A percentile compares a stretch with the other conserved stretches of the same genome.
phyloP scores from a whole-genome alignment of 768 basidiomycete genomes.

The Tulasnella calospora region DNA sequence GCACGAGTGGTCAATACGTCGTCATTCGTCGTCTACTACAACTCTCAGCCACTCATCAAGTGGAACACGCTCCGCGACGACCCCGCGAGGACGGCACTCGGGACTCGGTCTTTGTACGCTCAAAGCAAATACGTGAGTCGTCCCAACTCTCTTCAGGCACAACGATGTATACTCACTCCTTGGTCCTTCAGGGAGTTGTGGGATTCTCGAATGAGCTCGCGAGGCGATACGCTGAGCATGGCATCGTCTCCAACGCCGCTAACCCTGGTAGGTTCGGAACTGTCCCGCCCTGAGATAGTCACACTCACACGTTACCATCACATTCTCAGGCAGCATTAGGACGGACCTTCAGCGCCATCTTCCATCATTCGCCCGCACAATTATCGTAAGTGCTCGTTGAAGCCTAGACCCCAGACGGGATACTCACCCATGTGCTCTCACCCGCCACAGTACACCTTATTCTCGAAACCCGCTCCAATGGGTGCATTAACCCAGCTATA shows the following conservation, averaged over 20 bases:
- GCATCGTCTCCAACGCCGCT: slow-evolving; percentile 16
- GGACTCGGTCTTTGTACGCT: neutral
- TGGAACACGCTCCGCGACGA: slow-evolving; percentile 8
- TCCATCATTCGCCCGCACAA: neutral
- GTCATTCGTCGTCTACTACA: slow-evolving; percentile 10
- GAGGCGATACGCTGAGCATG: slow-evolving; percentile 24
- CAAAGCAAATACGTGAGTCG: slow-evolving; percentile 16
- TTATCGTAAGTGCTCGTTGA: neutral
- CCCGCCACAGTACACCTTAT: neutral
- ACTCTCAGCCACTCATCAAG: neutral
- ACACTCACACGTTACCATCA: neutral
- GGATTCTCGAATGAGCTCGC: slow-evolving; percentile 27
- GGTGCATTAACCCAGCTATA: slow-evolving; percentile 19
- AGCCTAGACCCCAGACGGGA: too few species aligned
- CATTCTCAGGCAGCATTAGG: slow-evolving; percentile 8
- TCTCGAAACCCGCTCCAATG: slow-evolving; percentile 12
- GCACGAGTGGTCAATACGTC: slow-evolving; percentile 17
- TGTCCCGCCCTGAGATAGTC: neutral
- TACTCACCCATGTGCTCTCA: neutral
- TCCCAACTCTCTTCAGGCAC: neutral
- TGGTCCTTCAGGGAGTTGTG: slow-evolving; percentile 9
- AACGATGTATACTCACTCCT: neutral
- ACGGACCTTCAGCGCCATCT: slow-evolving; percentile 19
- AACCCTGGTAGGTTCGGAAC: slow-evolving; percentile 19
- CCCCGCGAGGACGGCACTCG: neutral